Evolutionary conservation across 139 green algal genomes (phyloP).

Genomic region (Microglena sp.): DNA sequence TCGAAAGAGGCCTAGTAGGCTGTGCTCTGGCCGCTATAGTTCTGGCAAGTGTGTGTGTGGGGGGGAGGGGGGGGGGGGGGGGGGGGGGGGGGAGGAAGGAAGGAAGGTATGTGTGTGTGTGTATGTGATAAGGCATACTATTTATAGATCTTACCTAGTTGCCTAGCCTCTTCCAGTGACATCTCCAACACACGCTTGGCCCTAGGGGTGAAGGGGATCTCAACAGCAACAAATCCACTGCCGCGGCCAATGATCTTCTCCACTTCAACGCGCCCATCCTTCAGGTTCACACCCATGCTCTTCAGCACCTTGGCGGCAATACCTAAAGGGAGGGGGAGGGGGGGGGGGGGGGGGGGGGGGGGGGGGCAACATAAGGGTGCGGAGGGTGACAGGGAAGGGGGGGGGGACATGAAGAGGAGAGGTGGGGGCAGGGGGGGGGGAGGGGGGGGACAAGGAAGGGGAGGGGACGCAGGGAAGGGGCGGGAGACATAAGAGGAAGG

Average conservation of each 20-base stretch:
- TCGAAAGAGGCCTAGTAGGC: conserved; percentile 92
- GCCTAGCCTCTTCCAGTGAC: conserved; percentile 92
- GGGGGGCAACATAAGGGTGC: too few species aligned
- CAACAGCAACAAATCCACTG: conserved; percentile 94
- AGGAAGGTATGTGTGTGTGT: too few species aligned
- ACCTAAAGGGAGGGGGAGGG: conserved; percentile 38
- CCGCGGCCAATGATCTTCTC: conserved; percentile 99
- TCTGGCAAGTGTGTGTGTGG: conserved; percentile 88
- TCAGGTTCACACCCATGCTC: conserved; percentile 96
- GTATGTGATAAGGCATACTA: too few species aligned
- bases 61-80: too few species aligned
- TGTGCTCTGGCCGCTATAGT: conserved; percentile 99
- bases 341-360: too few species aligned
- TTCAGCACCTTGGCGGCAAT: conserved; percentile 99
- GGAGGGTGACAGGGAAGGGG: too few species aligned
- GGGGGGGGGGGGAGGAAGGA: too few species aligned
- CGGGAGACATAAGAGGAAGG: too few species aligned
- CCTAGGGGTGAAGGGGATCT: conserved; percentile 98
- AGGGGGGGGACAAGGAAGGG: too few species aligned
- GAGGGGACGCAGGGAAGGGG: too few species aligned
- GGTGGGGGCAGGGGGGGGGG: too few species aligned
- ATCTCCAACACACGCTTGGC: conserved; percentile 99
- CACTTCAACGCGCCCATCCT: conserved; percentile 89
- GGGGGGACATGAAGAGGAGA: too few species aligned
- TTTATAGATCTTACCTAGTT: conserved; percentile 68